Evolutionary conservation across 1,139 yeast genomes (phyloP).

Genomic region (Geotrichum reessii): DNA sequence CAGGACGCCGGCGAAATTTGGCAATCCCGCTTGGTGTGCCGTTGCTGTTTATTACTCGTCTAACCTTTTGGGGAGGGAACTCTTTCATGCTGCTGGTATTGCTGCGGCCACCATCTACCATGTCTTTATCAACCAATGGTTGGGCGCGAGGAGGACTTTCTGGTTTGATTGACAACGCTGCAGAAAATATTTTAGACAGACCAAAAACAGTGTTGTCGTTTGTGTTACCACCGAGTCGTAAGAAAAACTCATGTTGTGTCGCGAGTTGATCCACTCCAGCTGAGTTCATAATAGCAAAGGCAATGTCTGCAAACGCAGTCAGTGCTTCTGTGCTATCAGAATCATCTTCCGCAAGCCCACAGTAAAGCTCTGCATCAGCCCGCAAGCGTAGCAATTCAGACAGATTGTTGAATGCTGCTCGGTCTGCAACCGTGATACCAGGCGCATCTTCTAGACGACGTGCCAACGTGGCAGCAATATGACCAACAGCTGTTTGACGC

Average conservation of each 20-base stretch:
- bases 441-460: conserved; percentile 24
- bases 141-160: neutral
- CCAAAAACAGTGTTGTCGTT: neutral
- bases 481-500: conserved; percentile 5
- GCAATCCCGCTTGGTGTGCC: neutral
- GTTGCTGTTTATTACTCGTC: neutral
- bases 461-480: conserved; percentile 8
- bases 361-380: conserved; percentile 18
- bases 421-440: conserved; percentile 27
- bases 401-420: conserved; percentile 21
- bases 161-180: neutral
- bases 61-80: neutral
- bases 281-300: neutral
- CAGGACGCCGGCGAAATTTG: neutral
- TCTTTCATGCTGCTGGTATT: neutral
- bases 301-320: neutral
- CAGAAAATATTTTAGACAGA: neutral
- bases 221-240: neutral
- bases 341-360: conserved; percentile 4
- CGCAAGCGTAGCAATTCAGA: conserved; percentile 21
- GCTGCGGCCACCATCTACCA: neutral
- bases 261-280: neutral
- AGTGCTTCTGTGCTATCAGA: neutral
- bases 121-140: neutral
- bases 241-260: neutral